Evolutionary conservation across 352 stramenopile species (phyloP).

Genomic region (Pythium vanterpoolii): DNA sequence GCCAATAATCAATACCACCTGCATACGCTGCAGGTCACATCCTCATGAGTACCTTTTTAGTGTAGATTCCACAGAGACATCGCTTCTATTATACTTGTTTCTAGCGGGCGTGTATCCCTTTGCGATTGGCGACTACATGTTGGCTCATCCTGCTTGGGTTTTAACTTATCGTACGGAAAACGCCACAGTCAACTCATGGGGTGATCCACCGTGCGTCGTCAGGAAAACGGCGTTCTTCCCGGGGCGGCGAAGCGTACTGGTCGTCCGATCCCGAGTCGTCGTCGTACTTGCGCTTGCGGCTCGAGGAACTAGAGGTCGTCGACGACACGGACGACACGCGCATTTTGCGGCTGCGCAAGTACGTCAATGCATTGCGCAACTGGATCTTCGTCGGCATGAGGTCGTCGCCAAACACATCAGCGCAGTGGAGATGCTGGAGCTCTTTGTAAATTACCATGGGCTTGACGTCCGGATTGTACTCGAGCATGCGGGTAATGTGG

Average conservation of each 20-base stretch:
- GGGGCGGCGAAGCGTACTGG: slow-evolving; percentile 47
- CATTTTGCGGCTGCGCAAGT: slow-evolving; percentile 75
- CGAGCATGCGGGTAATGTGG: slow-evolving; percentile 65
- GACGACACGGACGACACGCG: slow-evolving; percentile 24
- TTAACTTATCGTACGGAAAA: slow-evolving; percentile 19
- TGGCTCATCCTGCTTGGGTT: too few species aligned
- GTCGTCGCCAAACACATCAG: slow-evolving; percentile 56
- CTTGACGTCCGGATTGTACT: slow-evolving; percentile 61
- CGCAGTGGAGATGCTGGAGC: slow-evolving; percentile 48
- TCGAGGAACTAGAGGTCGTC: slow-evolving; percentile 19
- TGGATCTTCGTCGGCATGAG: slow-evolving; percentile 85
- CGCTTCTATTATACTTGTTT: too few species aligned
- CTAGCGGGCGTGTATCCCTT: too few species aligned
- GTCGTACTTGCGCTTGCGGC: slow-evolving; percentile 36
- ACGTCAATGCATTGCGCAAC: slow-evolving; percentile 74
- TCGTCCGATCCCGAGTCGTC: slow-evolving; percentile 51
- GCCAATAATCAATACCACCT: too few species aligned
- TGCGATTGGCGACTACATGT: too few species aligned
- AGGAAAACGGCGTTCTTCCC: slow-evolving; percentile 52
- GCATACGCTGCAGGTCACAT: too few species aligned
- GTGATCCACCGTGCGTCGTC: slow-evolving; percentile 30
- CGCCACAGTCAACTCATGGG: slow-evolving; percentile 9
- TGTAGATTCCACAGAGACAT: too few species aligned
- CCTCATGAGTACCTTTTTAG: too few species aligned
- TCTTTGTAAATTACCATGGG: slow-evolving; percentile 79